Evolutionary conservation across 306 rosid species (phyloP).

Genomic region (Macrotyloma uniflorum): DNA sequence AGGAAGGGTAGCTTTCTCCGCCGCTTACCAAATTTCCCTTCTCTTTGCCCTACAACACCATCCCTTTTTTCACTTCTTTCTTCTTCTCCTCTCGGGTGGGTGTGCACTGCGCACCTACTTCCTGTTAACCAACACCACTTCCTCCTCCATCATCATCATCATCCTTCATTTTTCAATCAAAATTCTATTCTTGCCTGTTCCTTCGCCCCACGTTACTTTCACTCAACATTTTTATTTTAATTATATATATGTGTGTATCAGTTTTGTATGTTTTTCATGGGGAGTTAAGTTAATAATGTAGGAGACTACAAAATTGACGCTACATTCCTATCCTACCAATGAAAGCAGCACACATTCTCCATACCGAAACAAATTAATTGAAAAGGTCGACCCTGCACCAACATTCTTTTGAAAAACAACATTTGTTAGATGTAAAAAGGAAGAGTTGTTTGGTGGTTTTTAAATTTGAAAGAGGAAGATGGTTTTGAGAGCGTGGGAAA

Average conservation of each 20-base stretch:
- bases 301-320: not conserved
- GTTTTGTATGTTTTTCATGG: not conserved
- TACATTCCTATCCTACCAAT: conserved; percentile 27
- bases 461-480: conserved; percentile 2
- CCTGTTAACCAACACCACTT: not conserved
- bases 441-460: not conserved
- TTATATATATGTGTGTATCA: not conserved
- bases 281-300: not conserved
- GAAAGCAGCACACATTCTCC: not conserved
- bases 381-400: not conserved
- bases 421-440: not conserved
- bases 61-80: not conserved
- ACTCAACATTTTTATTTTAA: not conserved
- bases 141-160: too few species aligned
- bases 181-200: not conserved
- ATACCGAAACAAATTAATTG: conserved; percentile 10
- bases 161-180: not conserved
- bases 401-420: not conserved
- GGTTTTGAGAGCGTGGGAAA: not conserved
- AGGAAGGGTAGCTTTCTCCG: conserved; percentile 55
- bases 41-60: conserved; percentile 46
- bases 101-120: conserved; percentile 45
- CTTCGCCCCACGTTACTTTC: conserved; percentile 27
- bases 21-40: conserved; percentile 59
- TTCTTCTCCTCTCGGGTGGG: conserved; percentile 23